phyloP scores from a whole-genome alignment of 768 basidiomycete genomes.

The Trametes elegans region DNA sequence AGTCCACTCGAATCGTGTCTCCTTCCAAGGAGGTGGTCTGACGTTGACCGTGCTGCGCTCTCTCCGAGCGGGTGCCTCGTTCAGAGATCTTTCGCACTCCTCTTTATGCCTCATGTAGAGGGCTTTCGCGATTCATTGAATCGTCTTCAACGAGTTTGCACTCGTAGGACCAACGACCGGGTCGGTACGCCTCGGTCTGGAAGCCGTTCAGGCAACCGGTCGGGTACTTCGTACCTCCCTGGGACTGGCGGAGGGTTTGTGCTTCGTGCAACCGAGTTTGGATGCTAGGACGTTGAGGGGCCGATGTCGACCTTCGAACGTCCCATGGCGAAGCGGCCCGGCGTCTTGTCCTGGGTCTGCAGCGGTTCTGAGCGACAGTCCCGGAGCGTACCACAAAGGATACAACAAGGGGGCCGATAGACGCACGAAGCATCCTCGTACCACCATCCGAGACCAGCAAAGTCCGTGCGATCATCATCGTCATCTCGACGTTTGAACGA shows the following conservation, averaged over 20 bases:
- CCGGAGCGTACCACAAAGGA: constrained; percentile 6
- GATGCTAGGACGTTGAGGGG: constrained; percentile 13
- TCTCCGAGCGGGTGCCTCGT: too few relatives aligned
- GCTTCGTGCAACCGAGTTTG: constrained; percentile 13
- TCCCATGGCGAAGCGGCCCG: constrained; percentile 16
- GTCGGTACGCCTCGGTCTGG: too few relatives aligned
- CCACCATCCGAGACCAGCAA: constrained; percentile 2
- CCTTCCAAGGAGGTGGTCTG: too few relatives aligned
- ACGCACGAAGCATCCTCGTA: constrained; percentile 17
- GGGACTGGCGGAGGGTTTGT: background rate
- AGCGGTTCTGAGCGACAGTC: constrained; percentile 11
- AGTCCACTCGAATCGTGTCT: too few relatives aligned
- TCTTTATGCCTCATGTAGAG: too few relatives aligned
- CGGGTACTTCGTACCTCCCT: background rate
- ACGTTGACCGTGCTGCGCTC: too few relatives aligned
- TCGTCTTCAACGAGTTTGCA: too few relatives aligned
- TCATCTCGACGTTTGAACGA: background rate
- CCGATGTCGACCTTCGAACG: constrained; percentile 10
- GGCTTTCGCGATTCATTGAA: too few relatives aligned
- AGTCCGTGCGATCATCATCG: constrained; percentile 2
- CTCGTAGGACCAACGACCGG: too few relatives aligned
- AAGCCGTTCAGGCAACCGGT: background rate
- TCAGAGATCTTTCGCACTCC: too few relatives aligned
- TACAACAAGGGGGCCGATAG: constrained; percentile 15
- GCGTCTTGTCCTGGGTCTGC: background rate